phyloP scores from a whole-genome alignment of 1,284 basidiomycete genomes.

The Gymnopus androsaceus region DNA sequence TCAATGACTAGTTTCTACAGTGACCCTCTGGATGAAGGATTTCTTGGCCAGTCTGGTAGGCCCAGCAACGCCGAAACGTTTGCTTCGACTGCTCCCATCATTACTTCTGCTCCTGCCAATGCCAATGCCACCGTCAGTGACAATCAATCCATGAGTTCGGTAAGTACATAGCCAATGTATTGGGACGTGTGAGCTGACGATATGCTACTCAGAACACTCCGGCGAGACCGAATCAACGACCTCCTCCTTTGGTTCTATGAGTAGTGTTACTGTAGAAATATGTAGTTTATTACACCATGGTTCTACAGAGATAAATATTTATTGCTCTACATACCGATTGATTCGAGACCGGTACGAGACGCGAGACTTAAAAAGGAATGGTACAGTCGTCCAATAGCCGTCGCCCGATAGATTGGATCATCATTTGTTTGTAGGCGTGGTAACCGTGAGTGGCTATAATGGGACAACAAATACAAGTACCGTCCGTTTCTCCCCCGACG shows the following conservation, averaged over 20 bases:
- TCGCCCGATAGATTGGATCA: background rate
- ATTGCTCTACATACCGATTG: no score
- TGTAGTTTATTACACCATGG: no score
- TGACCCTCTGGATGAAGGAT: constrained; percentile 13
- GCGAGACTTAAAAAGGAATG: no score
- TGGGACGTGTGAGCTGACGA: constrained; percentile 15
- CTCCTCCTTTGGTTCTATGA: constrained; percentile 28
- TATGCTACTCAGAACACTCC: constrained; percentile 19
- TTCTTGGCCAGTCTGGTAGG: constrained; percentile 6
- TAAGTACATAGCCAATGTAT: constrained; percentile 8
- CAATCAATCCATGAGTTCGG: constrained; percentile 6
- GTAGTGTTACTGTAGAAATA: background rate
- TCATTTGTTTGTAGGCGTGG: background rate
- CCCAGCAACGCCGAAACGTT: constrained; percentile 7
- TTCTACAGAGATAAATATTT: no score
- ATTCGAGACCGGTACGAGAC: no score
- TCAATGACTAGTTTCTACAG: constrained; percentile 39
- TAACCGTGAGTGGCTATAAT: background rate
- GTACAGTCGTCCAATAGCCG: no score
- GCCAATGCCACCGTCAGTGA: background rate
- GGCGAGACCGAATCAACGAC: constrained; percentile 32
- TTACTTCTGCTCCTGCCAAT: constrained; percentile 13
- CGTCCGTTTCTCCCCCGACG: constrained; percentile 5
- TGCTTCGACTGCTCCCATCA: constrained; percentile 27
- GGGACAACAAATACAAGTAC: background rate